Base-by-base conservation (phyloP, 164 flowering plant species). In the Annona cherimola region DNA sequence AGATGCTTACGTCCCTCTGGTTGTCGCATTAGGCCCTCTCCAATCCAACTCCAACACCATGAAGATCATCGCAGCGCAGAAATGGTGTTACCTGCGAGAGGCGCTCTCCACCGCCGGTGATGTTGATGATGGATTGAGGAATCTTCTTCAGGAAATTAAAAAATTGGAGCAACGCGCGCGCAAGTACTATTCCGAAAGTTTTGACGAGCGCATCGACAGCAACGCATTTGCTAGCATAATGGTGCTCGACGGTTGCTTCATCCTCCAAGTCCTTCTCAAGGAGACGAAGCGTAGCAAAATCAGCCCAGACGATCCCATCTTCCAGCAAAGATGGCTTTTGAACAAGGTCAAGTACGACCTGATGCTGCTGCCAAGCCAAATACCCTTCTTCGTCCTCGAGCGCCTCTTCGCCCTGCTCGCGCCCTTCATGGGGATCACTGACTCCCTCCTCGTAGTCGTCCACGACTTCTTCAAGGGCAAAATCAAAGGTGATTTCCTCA, bases 151-250 rank as follows among this genome's bases (percentile, higher is more conserved):
- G 0, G 69, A n/a, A 67, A 59, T 9, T 4, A 57, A 62, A 60
- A 5, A 35, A 4, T 9, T 43, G 61, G 26, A 71, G 43, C 45
- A 80, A 6, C 74, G 20, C 7, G 79, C 80, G n/a, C 83, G 87
- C 0, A 73, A 78, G n/a, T 84, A 86, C 59, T 89, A 86, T 19
- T 84, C 85, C 57, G 89, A 84, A 26, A n/a, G 14, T 11, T 7
- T 39, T 35, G 73, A 78, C 74, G n/a, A n/a, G n/a, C n/a, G n/a
- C n/a, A 3, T 83, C 8, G 73, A 76, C 63, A 79, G 82, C 68
- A 73, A 79, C 59, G 84, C 80, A 5, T 68, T 68, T 1, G 42
- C 46, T 3, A 42, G 46, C 12, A 68, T 68, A 60, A 45, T 68
- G 60, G 59, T 68, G 8, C 12, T 68, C 2, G 70, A 68, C 35